These are phyloP conservation scores for Lipomyces lipofer DNA, from an alignment of 805 yeast species.

Conservation along the genomic window DNA sequence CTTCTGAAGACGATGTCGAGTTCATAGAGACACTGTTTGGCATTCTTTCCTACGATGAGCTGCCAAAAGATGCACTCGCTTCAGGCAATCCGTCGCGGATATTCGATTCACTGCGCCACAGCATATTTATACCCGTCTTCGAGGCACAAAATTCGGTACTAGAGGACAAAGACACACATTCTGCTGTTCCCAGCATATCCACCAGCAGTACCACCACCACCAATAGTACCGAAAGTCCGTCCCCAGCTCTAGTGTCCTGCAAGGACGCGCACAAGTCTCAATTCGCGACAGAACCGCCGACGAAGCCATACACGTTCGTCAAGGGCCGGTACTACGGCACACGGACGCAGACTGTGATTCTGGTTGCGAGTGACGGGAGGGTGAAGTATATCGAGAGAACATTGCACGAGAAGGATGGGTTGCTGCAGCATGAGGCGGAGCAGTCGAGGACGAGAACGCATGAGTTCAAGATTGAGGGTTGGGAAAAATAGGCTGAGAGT, in stretches of 20 bases:
- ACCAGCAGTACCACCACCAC: neutral
- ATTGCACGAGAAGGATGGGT: constrained; percentile 16
- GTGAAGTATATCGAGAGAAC: constrained; percentile 64
- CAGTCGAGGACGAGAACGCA: neutral
- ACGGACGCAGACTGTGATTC: constrained; percentile 76
- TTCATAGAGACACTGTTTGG: constrained; percentile 55
- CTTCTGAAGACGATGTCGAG: constrained; percentile 28
- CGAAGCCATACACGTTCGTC: constrained; percentile 25
- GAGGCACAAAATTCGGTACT: constrained; percentile 33
- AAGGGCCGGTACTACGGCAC: constrained; percentile 76
- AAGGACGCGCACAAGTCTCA: neutral
- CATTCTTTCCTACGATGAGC: constrained; percentile 52
- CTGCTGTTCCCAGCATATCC: neutral
- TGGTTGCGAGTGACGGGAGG: constrained; percentile 53
- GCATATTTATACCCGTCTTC: constrained; percentile 75
- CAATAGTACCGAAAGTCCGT: neutral
- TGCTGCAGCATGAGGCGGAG: neutral
- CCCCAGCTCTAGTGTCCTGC: neutral
- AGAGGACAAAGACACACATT: neutral
- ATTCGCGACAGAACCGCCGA: constrained; percentile 4
- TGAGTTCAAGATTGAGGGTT: constrained; percentile 25
- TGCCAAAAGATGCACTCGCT: constrained; percentile 38
- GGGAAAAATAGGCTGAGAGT: constrained; percentile 12
- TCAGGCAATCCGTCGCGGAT: constrained; percentile 36
- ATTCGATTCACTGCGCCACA: constrained; percentile 50